Conservation (phyloP, 108 stramenopile genomes). For the Parietichytrium sp. region DNA sequence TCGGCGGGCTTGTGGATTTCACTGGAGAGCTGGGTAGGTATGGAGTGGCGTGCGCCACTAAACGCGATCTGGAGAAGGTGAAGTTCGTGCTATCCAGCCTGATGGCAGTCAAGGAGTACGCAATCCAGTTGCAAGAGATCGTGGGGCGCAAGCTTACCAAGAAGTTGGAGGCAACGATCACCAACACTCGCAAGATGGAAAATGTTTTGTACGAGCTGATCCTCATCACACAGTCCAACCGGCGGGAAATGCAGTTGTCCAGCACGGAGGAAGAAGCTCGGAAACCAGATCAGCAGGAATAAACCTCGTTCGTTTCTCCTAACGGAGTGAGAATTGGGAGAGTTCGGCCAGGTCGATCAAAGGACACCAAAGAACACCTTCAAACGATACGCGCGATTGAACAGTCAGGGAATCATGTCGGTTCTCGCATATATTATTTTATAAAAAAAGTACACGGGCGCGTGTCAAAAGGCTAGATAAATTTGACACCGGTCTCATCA, state of each 20-base stretch:
- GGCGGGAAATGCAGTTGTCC: not conserved
- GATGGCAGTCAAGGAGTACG: not conserved
- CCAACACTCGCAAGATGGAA: slow-evolving; percentile 2
- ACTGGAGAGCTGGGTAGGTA: slow-evolving; percentile 91
- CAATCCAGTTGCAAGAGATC: slow-evolving; percentile 1
- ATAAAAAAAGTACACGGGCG: no score
- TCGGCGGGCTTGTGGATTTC: slow-evolving; percentile 90
- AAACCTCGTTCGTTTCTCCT: no score
- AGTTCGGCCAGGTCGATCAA: no score
- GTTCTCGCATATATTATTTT: no score
- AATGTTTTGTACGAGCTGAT: not conserved
- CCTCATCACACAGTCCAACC: not conserved
- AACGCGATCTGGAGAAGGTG: slow-evolving; percentile 69
- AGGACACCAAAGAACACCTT: no score
- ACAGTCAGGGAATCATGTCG: no score
- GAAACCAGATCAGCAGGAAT: no score
- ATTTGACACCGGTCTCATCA: slow-evolving; percentile 32
- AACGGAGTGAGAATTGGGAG: no score
- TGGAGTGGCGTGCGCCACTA: slow-evolving; percentile 80
- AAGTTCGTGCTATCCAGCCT: not conserved
- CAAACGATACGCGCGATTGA: no score
- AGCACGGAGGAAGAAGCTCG: slow-evolving; percentile 11
- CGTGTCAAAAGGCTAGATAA: no score
- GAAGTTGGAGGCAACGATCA: not conserved
- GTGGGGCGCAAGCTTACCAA: not conserved